Percentiles rank a stretch among this genome's conserved stretches.
Evolutionary conservation across 2,329 filamentous ascomycete species (phyloP).

Genomic region (Trichoderma hamatum): DNA sequence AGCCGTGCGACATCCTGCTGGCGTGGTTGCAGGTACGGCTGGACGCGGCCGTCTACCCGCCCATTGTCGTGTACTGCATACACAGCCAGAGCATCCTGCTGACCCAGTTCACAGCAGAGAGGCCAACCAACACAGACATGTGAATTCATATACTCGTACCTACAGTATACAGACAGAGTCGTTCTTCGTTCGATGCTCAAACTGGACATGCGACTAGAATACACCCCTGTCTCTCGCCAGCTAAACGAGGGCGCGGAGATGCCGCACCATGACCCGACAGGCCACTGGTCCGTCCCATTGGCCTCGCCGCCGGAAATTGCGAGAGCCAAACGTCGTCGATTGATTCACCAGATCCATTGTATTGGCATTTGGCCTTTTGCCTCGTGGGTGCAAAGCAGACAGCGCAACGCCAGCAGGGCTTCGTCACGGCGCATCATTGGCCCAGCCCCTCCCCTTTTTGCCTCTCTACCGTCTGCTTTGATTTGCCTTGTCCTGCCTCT

Average conservation of each 20-base stretch:
- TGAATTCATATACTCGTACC: background rate
- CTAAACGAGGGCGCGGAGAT: slow-evolving; percentile 16
- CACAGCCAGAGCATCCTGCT: background rate
- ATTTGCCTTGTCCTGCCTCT: background rate
- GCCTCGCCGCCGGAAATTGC: slow-evolving; percentile 18
- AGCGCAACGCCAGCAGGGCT: background rate
- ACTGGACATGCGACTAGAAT: background rate
- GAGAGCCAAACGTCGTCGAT: background rate
- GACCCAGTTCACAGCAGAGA: background rate
- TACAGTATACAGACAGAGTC: too few relatives aligned
- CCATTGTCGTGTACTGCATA: background rate
- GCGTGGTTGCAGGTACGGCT: background rate
- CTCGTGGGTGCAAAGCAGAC: background rate
- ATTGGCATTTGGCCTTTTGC: background rate
- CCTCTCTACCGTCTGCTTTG: background rate
- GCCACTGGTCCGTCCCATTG: background rate
- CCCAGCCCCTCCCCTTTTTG: background rate
- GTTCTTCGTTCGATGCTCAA: background rate
- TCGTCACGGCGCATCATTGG: slow-evolving; percentile 1
- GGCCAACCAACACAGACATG: slow-evolving; percentile 3
- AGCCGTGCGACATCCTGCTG: background rate
- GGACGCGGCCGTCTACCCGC: background rate
- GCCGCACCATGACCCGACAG: slow-evolving; percentile 26
- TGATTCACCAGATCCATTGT: background rate
- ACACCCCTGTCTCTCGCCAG: background rate